phyloP scores from a whole-genome alignment of 1,139 yeast species.

The Yamadazyma dendronema region DNA sequence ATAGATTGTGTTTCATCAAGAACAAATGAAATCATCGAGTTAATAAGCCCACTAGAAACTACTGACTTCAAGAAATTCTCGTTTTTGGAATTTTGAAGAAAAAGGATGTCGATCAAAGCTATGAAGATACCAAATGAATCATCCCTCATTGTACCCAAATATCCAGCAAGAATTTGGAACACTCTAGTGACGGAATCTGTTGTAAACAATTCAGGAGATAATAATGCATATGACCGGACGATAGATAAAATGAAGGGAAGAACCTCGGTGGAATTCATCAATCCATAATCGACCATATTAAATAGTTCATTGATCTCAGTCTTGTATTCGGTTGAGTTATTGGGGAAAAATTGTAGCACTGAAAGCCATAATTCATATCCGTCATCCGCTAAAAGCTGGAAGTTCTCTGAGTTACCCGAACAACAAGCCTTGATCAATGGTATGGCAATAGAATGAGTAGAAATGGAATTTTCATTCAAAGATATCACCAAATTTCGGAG shows the following conservation, averaged over 20 bases:
- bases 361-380: slow-evolving; percentile 85
- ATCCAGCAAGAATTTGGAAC: slow-evolving; percentile 54
- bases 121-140: slow-evolving; percentile 61
- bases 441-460: slow-evolving; percentile 61
- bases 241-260: slow-evolving; percentile 67
- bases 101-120: slow-evolving; percentile 57
- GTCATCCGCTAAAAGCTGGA: slow-evolving; percentile 74
- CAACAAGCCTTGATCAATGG: slow-evolving; percentile 72
- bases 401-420: slow-evolving; percentile 46
- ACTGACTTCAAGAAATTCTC: slow-evolving; percentile 33
- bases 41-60: slow-evolving; percentile 47
- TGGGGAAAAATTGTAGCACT: slow-evolving; percentile 56
- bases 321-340: slow-evolving; percentile 18
- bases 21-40: slow-evolving; percentile 44
- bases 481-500: slow-evolving; percentile 65
- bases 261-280: slow-evolving; percentile 70
- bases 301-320: slow-evolving; percentile 36
- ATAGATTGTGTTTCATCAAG: slow-evolving; percentile 51
- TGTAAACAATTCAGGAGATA: slow-evolving; percentile 51
- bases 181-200: slow-evolving; percentile 33
- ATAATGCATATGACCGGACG: slow-evolving; percentile 66
- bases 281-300: slow-evolving; percentile 48
- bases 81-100: slow-evolving; percentile 26
- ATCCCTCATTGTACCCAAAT: slow-evolving; percentile 64
- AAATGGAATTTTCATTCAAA: slow-evolving; percentile 55